Conservation (phyloP, 305 asterid species). For the Fraxinus latifolia region DNA sequence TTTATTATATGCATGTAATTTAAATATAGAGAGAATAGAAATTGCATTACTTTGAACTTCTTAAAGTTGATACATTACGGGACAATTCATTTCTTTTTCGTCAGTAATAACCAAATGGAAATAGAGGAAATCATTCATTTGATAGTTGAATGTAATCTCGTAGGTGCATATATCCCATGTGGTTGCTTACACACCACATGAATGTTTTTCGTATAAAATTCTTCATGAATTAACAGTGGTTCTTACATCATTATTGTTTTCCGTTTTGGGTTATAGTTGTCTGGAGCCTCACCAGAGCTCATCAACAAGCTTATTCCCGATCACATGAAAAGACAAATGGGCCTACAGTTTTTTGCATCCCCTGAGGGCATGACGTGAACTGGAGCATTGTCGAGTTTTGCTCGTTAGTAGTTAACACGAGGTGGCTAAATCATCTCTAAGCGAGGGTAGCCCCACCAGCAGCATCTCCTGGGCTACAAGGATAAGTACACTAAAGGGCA, state of each 20-base stretch:
- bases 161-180: neutral
- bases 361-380: constrained; percentile 50
- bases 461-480: constrained; percentile 32
- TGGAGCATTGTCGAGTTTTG: constrained; percentile 20
- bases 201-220: neutral
- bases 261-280: constrained; percentile 30
- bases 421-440: constrained; percentile 30
- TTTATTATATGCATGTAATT: neutral
- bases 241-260: neutral
- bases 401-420: constrained; percentile 32
- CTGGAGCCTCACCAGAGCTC: constrained; percentile 72
- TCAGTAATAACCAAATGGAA: neutral
- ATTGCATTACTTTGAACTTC: neutral
- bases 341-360: constrained; percentile 61
- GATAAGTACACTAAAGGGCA: constrained; percentile 26
- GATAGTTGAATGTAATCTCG: neutral
- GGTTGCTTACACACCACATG: neutral
- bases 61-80: neutral
- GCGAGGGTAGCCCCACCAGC: constrained; percentile 33
- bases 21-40: neutral
- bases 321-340: constrained; percentile 71
- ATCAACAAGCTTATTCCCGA: constrained; percentile 83
- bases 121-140: neutral
- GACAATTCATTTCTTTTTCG: neutral
- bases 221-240: neutral